Evolutionary conservation across 768 basidiomycete genomes (phyloP).

Genomic region (Auriscalpium vulgare): DNA sequence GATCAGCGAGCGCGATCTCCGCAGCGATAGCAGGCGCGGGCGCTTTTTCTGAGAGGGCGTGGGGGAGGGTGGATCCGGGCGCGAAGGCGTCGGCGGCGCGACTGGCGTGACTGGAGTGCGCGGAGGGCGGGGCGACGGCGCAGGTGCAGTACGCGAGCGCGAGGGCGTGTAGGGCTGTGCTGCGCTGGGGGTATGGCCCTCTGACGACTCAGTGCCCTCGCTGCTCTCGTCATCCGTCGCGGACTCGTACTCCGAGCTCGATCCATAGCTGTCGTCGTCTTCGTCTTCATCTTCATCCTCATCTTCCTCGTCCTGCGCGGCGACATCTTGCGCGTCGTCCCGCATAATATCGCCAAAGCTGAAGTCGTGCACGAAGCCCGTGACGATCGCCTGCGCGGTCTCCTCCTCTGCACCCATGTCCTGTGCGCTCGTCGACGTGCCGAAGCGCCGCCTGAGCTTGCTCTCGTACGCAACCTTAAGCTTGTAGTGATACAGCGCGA

Average conservation of each 20-base stretch:
- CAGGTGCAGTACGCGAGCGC: constrained; percentile 16
- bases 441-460: constrained; percentile 82
- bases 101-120: not conserved
- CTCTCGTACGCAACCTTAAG: constrained; percentile 90
- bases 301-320: constrained; percentile 48
- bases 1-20: constrained; percentile 38
- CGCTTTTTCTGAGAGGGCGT: constrained; percentile 6
- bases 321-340: constrained; percentile 75
- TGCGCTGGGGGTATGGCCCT: no score
- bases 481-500: constrained; percentile 90
- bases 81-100: not conserved
- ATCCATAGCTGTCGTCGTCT: constrained; percentile 29
- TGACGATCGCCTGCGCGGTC: constrained; percentile 71
- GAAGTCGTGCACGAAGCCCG: constrained; percentile 74
- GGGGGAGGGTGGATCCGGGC: constrained; percentile 3
- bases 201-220: no score
- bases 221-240: not conserved
- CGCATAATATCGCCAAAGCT: constrained; percentile 72
- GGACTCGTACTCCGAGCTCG: constrained; percentile 6
- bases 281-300: constrained; percentile 33
- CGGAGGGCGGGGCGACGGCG: not conserved
- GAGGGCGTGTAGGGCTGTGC: not conserved
- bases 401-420: constrained; percentile 74
- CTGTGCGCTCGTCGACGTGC: constrained; percentile 37
- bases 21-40: constrained; percentile 16